A percentile compares a stretch with the other conserved stretches of the same genome.
Evolutionary conservation across 768 basidiomycete genomes (phyloP).

Genomic region (Boletus reticuloceps): DNA sequence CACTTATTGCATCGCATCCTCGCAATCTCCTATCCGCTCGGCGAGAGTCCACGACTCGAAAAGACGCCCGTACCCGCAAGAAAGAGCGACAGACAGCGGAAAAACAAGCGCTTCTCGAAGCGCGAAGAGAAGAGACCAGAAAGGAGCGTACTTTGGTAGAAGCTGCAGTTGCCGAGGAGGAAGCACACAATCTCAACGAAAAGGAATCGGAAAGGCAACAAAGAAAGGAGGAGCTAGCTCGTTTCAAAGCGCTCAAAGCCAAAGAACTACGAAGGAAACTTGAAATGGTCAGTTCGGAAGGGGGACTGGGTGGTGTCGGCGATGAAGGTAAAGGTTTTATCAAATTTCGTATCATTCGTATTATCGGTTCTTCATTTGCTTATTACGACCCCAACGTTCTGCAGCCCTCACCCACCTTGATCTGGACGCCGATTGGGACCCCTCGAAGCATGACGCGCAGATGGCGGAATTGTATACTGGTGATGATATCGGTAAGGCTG

Average conservation of each 20-base stretch:
- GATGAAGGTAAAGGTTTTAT: conserved; percentile 23
- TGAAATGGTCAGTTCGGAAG: conserved; percentile 68
- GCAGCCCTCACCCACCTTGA: conserved; percentile 69
- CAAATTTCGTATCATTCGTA: not conserved
- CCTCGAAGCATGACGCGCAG: conserved; percentile 76
- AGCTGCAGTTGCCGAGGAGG: conserved; percentile 70
- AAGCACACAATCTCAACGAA: conserved; percentile 66
- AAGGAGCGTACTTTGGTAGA: conserved; percentile 63
- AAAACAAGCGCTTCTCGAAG: conserved; percentile 72
- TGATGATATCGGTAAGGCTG: conserved; percentile 38
- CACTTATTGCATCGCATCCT: conserved; percentile 70
- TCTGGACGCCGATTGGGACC: conserved; percentile 92
- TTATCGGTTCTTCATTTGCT: not conserved
- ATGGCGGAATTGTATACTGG: conserved; percentile 74
- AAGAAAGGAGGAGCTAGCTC: conserved; percentile 70
- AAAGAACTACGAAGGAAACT: conserved; percentile 76
- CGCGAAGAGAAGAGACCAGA: conserved; percentile 72
- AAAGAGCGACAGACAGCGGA: conserved; percentile 67
- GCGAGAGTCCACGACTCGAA: conserved; percentile 73
- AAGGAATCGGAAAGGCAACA: conserved; percentile 21
- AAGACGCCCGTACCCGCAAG: conserved; percentile 77
- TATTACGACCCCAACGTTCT: not conserved
- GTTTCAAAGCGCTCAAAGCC: conserved; percentile 81
- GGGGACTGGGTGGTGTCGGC: conserved; percentile 45
- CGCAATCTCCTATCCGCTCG: conserved; percentile 69